phyloP scores from a whole-genome alignment of 2,329 filamentous ascomycete species.

The Cladosporium sp. region DNA sequence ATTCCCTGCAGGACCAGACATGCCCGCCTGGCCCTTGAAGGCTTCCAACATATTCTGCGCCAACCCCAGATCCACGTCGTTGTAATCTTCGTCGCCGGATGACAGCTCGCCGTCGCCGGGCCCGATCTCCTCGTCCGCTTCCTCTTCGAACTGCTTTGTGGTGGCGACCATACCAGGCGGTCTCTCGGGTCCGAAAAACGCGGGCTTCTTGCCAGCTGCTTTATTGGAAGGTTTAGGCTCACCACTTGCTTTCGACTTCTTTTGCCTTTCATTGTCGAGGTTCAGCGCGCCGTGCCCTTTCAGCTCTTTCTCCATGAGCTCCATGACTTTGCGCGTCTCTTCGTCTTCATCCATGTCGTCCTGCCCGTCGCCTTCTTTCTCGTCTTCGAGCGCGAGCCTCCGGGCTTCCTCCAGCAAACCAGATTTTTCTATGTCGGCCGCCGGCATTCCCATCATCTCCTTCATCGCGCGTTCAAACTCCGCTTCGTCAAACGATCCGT shows the following conservation, averaged over 20 bases:
- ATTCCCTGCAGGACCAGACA: conserved; percentile 80
- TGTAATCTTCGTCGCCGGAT: conserved; percentile 47
- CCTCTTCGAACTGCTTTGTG: conserved; percentile 30
- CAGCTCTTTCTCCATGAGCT: conserved; percentile 67
- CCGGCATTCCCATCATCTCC: conserved; percentile 74
- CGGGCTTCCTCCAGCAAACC: conserved; percentile 31
- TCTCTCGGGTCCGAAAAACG: conserved; percentile 25
- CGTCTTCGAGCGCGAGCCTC: conserved; percentile 33
- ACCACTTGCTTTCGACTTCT: conserved; percentile 28
- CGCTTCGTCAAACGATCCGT: conserved; percentile 74
- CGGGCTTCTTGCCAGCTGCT: conserved; percentile 12
- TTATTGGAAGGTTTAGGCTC: neutral
- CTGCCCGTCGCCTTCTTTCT: conserved; percentile 35
- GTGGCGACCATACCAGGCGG: conserved; percentile 20
- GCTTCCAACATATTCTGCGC: conserved; percentile 87
- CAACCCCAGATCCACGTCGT: conserved; percentile 78
- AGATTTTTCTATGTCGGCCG: conserved; percentile 30
- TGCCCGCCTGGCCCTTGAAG: conserved; percentile 82
- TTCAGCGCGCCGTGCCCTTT: conserved; percentile 61
- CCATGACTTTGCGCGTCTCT: conserved; percentile 59
- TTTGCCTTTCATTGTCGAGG: conserved; percentile 24
- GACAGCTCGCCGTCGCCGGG: conserved; percentile 27
- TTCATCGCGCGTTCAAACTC: conserved; percentile 84
- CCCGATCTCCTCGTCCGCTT: conserved; percentile 35
- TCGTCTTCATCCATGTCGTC: conserved; percentile 46